Conservation (phyloP, 768 basidiomycete genomes). For the Lentinula sp. region DNA sequence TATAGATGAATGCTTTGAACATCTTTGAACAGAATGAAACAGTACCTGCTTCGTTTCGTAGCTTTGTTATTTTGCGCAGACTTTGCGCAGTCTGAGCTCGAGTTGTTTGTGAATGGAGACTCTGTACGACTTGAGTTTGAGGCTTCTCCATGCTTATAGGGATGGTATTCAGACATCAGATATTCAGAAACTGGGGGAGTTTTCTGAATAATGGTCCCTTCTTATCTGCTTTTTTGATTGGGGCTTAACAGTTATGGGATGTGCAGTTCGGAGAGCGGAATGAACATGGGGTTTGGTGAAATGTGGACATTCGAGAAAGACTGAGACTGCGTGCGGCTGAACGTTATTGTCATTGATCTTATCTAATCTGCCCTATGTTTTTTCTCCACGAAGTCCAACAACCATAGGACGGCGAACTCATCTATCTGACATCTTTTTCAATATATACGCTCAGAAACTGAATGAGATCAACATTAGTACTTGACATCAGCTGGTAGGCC, state of each 20-base stretch:
- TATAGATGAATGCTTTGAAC: background rate
- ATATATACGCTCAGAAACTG: too few species aligned
- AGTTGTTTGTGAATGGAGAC: background rate
- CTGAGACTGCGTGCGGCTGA: background rate
- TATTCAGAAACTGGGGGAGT: background rate
- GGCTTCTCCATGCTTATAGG: constrained; percentile 8
- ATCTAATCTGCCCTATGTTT: background rate
- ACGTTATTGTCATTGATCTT: background rate
- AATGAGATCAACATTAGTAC: too few species aligned
- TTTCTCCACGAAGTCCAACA: background rate
- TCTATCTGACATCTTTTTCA: too few species aligned
- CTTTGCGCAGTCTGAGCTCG: background rate
- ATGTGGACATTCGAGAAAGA: background rate
- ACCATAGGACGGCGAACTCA: background rate
- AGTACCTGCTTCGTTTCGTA: constrained; percentile 31
- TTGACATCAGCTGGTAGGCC: too few species aligned
- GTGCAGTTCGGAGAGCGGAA: background rate
- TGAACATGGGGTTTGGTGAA: background rate
- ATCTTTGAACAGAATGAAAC: background rate
- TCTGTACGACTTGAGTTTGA: background rate
- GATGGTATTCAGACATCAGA: constrained; percentile 8
- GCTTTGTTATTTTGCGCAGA: constrained; percentile 19
- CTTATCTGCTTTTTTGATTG: background rate
- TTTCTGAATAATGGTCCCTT: background rate
- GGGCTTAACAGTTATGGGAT: background rate